phyloP scores from a whole-genome alignment of 345 rosid genomes.

The Fremontodendron californicum region DNA sequence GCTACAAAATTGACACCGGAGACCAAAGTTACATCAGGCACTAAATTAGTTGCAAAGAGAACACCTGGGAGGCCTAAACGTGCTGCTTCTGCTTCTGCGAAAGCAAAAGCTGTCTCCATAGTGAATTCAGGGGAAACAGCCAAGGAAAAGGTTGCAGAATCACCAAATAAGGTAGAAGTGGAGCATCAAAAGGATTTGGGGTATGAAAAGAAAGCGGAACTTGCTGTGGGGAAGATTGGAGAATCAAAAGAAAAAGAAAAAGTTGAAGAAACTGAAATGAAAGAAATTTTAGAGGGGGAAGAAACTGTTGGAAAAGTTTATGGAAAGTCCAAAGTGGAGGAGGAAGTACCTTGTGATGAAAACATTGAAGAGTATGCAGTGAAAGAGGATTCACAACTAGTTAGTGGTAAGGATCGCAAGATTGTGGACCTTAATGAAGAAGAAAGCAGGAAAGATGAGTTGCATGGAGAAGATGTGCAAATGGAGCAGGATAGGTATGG shows the following conservation, averaged over 20 bases:
- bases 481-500: slow-evolving; percentile 28
- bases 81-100: slow-evolving; percentile 26
- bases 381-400: slow-evolving; percentile 8
- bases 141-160: slow-evolving; percentile 20
- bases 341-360: slow-evolving; percentile 16
- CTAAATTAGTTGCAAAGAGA: slow-evolving; percentile 30
- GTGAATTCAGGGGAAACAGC: slow-evolving; percentile 19
- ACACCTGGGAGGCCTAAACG: slow-evolving; percentile 20
- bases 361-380: slow-evolving; percentile 17
- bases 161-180: not conserved
- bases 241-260: slow-evolving; percentile 16
- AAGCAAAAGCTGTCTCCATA: slow-evolving; percentile 20
- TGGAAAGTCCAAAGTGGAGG: slow-evolving; percentile 12
- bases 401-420: slow-evolving; percentile 11
- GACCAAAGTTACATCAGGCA: slow-evolving; percentile 20
- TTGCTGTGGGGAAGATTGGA: not conserved
- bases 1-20: slow-evolving; percentile 16
- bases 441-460: slow-evolving; percentile 19
- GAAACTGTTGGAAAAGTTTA: slow-evolving; percentile 14
- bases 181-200: not conserved
- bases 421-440: slow-evolving; percentile 9
- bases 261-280: slow-evolving; percentile 12
- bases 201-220: not conserved
- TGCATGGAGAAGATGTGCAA: slow-evolving; percentile 23
- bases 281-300: slow-evolving; percentile 17